Evolutionary conservation across 192 early-diverging fungal species (phyloP).

Genomic region (Cetraspora pellucida): DNA sequence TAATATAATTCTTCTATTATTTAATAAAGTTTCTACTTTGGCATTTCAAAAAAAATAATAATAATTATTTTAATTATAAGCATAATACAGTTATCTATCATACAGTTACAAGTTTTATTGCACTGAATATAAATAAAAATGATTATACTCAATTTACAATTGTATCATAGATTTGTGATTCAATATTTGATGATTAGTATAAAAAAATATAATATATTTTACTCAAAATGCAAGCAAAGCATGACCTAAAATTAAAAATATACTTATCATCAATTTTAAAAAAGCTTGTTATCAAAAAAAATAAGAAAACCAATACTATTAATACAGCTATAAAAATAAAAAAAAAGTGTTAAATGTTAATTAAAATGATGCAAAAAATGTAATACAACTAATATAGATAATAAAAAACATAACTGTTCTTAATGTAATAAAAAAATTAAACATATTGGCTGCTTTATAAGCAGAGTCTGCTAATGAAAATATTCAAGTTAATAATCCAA

Average conservation of each 20-base stretch:
- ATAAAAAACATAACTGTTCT: not conserved
- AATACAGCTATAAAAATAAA: not conserved
- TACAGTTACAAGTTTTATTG: conserved; percentile 12
- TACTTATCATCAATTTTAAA: conserved; percentile 3
- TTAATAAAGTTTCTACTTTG: too few species aligned
- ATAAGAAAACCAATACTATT: not conserved
- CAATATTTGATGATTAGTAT: not conserved
- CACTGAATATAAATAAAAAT: not conserved
- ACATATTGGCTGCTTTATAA: conserved; percentile 2
- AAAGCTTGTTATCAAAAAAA: not conserved
- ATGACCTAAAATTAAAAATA: not conserved
- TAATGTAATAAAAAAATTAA: not conserved
- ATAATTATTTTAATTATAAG: conserved; percentile 9
- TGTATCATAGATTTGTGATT: not conserved
- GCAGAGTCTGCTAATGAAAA: not conserved
- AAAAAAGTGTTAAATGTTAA: too few species aligned
- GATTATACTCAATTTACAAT: not conserved
- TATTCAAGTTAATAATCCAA: not conserved
- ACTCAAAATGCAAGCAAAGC: conserved; percentile 5
- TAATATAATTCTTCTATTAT: too few species aligned
- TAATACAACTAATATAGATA: not conserved
- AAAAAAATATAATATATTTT: not conserved
- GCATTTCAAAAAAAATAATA: too few species aligned
- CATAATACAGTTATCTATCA: conserved; percentile 6
- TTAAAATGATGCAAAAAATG: not conserved